Evolutionary conservation across 1,284 basidiomycete genomes (phyloP).

Genomic region (Cryptococcus amylolentus): DNA sequence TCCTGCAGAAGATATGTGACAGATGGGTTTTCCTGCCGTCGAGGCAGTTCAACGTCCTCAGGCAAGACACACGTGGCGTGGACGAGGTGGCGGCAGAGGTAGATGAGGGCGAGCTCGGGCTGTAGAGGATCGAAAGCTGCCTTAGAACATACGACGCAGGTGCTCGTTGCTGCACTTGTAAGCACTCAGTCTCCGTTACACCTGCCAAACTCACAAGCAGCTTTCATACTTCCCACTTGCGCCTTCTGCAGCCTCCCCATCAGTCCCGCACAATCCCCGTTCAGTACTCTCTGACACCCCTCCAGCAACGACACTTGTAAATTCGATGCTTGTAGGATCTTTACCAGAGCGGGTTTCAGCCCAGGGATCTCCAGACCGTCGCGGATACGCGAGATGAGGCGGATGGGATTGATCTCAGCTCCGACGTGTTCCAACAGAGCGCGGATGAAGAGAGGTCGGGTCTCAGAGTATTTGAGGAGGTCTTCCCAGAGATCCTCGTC

Average conservation of each 20-base stretch:
- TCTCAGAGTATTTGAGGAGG: constrained; percentile 88
- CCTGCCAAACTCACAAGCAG: constrained; percentile 57
- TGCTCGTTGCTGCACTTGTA: constrained; percentile 54
- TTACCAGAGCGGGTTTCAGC: constrained; percentile 88
- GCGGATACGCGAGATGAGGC: constrained; percentile 88
- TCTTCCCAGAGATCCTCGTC: constrained; percentile 99
- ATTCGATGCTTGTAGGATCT: constrained; percentile 94
- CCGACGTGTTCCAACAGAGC: constrained; percentile 94
- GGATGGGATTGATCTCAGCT: constrained; percentile 91
- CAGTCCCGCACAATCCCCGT: constrained; percentile 74
- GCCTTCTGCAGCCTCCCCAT: constrained; percentile 64
- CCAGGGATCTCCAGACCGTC: constrained; percentile 95
- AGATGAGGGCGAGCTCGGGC: constrained; percentile 57
- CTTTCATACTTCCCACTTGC: constrained; percentile 73
- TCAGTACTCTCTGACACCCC: constrained; percentile 80
- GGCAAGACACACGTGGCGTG: constrained; percentile 63
- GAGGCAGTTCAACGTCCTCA: constrained; percentile 40
- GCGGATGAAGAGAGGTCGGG: constrained; percentile 92
- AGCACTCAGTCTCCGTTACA: background rate
- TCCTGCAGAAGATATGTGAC: constrained; percentile 59
- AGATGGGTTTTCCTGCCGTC: constrained; percentile 36
- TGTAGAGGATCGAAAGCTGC: constrained; percentile 56
- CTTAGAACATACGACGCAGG: constrained; percentile 64
- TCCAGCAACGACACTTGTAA: constrained; percentile 75
- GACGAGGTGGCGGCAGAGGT: constrained; percentile 80